Evolutionary conservation across 2,329 filamentous ascomycete genomes (phyloP).

Genomic region (Xylaria sp.): DNA sequence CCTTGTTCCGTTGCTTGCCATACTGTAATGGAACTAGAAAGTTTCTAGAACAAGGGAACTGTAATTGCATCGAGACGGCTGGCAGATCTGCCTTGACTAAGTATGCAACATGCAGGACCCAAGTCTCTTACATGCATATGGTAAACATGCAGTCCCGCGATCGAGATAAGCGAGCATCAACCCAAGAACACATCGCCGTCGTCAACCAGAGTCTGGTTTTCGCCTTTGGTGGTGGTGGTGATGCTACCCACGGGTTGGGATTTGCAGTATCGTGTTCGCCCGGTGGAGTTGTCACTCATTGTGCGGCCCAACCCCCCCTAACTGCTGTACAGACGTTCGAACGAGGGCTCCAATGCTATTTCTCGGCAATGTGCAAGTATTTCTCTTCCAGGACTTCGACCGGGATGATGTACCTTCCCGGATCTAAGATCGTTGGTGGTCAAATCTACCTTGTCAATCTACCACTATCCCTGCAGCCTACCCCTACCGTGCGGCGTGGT

Average conservation of each 20-base stretch:
- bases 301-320: not conserved
- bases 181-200: slow-evolving; percentile 25
- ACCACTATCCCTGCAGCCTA: slow-evolving; percentile 22
- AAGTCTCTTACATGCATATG: slow-evolving; percentile 33
- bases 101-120: slow-evolving; percentile 34
- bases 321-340: not conserved
- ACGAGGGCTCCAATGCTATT: slow-evolving; percentile 5
- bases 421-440: slow-evolving; percentile 23
- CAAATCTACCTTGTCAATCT: slow-evolving; percentile 18
- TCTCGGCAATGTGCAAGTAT: slow-evolving; percentile 23
- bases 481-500: slow-evolving; percentile 20
- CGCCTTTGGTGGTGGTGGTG: slow-evolving; percentile 5
- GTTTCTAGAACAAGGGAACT: slow-evolving; percentile 30
- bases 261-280: slow-evolving; percentile 4
- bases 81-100: slow-evolving; percentile 24
- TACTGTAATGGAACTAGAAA: slow-evolving; percentile 11
- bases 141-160: slow-evolving; percentile 31
- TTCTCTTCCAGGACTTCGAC: slow-evolving; percentile 21
- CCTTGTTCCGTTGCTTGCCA: slow-evolving; percentile 4
- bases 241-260: slow-evolving; percentile 5
- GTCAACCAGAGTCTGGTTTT: slow-evolving; percentile 21
- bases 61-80: slow-evolving; percentile 25
- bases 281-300: not conserved
- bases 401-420: slow-evolving; percentile 20
- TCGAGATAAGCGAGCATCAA: slow-evolving; percentile 35